phyloP scores from a whole-genome alignment of 2,329 filamentous ascomycete species.

The Colletotrichum abscissum region DNA sequence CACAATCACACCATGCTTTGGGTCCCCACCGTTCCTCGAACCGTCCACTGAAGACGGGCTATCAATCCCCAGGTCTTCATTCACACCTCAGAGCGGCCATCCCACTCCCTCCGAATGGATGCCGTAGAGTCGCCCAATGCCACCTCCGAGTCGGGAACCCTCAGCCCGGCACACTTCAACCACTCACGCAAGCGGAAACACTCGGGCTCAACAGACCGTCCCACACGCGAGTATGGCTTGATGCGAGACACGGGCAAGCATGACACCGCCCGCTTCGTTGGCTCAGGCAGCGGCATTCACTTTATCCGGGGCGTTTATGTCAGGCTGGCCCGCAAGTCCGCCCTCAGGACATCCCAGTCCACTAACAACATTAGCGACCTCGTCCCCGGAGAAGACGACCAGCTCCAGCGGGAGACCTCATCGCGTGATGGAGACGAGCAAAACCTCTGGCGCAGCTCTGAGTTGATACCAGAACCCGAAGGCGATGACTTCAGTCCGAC shows the following conservation, averaged over 20 bases:
- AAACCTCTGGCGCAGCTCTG: constrained; percentile 50
- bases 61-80: not conserved
- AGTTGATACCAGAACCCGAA: constrained; percentile 39
- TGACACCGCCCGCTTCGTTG: constrained; percentile 64
- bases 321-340: constrained; percentile 50
- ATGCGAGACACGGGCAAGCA: constrained; percentile 62
- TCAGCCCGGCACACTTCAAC: constrained; percentile 36
- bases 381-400: constrained; percentile 69
- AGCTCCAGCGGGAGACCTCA: constrained; percentile 43
- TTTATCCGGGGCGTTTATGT: constrained; percentile 67
- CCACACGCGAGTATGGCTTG: constrained; percentile 49
- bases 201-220: constrained; percentile 40
- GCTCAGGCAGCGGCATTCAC: constrained; percentile 69
- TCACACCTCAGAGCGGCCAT: not conserved
- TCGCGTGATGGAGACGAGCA: constrained; percentile 37
- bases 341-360: constrained; percentile 21
- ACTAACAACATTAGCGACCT: constrained; percentile 47
- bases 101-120: constrained; percentile 39
- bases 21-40: constrained; percentile 11
- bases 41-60: constrained; percentile 22
- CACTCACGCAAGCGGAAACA: constrained; percentile 45
- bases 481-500: constrained; percentile 36
- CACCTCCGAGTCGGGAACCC: constrained; percentile 40
- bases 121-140: constrained; percentile 43
- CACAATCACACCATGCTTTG: constrained; percentile 23